Conservation (phyloP, 1,284 basidiomycete genomes). For the Austroboletus rostrupii region DNA sequence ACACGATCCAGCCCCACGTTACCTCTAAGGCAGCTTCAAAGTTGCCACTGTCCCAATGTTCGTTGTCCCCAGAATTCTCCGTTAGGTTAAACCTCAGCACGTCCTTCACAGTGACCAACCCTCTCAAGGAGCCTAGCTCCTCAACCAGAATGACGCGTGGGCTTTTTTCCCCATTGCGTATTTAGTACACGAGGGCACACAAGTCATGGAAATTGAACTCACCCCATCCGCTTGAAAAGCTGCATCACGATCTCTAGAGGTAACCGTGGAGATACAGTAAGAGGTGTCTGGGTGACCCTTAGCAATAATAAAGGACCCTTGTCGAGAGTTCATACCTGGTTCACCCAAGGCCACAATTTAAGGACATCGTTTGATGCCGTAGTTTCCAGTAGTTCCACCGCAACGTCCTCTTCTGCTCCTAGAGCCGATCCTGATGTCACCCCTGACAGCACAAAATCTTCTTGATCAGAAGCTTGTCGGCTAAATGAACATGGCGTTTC, state of each 20-base stretch:
- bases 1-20: conserved; percentile 49
- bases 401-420: conserved; percentile 65
- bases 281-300: conserved; percentile 63
- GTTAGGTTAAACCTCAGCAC: conserved; percentile 79
- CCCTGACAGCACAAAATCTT: conserved; percentile 46
- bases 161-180: conserved; percentile 36
- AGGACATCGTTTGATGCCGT: conserved; percentile 56
- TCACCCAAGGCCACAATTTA: conserved; percentile 88
- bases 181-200: neutral
- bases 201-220: conserved; percentile 31
- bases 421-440: conserved; percentile 50
- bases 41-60: conserved; percentile 54
- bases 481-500: conserved; percentile 74
- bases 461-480: conserved; percentile 41
- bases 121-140: conserved; percentile 76
- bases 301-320: conserved; percentile 8
- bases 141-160: conserved; percentile 94
- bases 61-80: conserved; percentile 52
- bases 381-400: conserved; percentile 57
- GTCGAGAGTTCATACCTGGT: conserved; percentile 57
- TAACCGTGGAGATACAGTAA: conserved; percentile 90
- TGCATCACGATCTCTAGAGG: conserved; percentile 97
- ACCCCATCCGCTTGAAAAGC: conserved; percentile 95
- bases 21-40: conserved; percentile 63
- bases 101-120: conserved; percentile 95